Percentiles rank a stretch among this genome's conserved stretches.
Evolutionary conservation across 2,329 filamentous ascomycete species (phyloP).

Genomic region (Trematosphaeria pertusa): DNA sequence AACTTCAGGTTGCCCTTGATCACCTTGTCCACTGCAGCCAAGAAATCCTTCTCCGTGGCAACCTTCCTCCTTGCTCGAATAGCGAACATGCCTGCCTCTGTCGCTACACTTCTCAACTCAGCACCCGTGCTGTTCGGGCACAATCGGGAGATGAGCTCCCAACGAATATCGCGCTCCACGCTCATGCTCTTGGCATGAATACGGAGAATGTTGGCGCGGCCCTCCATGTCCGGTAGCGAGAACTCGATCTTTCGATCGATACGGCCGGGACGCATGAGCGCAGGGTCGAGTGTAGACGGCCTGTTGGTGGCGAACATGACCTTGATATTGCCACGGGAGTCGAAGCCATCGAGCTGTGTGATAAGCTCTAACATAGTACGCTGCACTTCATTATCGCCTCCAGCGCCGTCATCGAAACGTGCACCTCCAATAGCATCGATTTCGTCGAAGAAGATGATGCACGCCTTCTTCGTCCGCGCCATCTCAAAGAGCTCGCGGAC

Average conservation of each 20-base stretch:
- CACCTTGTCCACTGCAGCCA: constrained; percentile 98
- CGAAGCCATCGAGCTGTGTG: constrained; percentile 95
- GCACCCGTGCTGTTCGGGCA: constrained; percentile 98
- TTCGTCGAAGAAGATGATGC: constrained; percentile 99
- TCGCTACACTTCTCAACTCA: constrained; percentile 94
- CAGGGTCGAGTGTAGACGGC: constrained; percentile 94
- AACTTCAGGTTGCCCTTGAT: constrained; percentile 99
- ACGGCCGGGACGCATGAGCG: constrained; percentile 94
- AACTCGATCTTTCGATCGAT: constrained; percentile 99
- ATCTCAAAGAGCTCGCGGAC: constrained; percentile 99
- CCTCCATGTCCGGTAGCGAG: constrained; percentile 94
- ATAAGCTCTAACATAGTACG: constrained; percentile 98
- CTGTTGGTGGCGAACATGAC: constrained; percentile 99
- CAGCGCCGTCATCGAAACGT: constrained; percentile 94
- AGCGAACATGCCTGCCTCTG: constrained; percentile 98
- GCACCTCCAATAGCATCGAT: constrained; percentile 96
- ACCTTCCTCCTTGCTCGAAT: constrained; percentile 96
- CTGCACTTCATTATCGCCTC: constrained; percentile 97
- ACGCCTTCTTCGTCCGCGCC: constrained; percentile 99
- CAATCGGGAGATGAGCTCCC: constrained; percentile 96
- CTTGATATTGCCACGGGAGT: constrained; percentile 97
- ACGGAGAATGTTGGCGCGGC: constrained; percentile 93
- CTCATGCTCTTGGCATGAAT: constrained; percentile 99
- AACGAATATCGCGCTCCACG: constrained; percentile 96
- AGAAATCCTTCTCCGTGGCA: constrained; percentile 97